These are phyloP conservation scores for Podaxis rugospora DNA, from an alignment of 768 basidiomycete species.

Conservation along the genomic window DNA sequence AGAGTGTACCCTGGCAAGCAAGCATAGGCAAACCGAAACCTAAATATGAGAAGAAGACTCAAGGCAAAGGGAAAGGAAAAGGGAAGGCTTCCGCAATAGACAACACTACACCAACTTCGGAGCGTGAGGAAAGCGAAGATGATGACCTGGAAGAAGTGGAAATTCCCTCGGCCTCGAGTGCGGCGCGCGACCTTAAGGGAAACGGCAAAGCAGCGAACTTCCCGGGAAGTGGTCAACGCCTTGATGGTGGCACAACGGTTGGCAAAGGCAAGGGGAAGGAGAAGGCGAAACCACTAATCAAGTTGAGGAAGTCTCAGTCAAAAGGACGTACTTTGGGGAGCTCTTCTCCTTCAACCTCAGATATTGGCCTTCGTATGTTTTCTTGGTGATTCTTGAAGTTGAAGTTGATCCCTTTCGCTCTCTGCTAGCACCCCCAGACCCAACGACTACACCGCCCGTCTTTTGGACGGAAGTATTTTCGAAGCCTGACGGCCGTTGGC, in stretches of 20 bases:
- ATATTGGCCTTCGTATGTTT: conserved; percentile 21
- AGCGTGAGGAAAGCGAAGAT: conserved; percentile 21
- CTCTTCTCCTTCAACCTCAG: conserved; percentile 16
- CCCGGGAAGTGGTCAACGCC: conserved; percentile 34
- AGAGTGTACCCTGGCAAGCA: conserved; percentile 89
- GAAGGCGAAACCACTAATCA: conserved; percentile 51
- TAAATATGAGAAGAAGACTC: conserved; percentile 32
- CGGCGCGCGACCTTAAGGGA: conserved; percentile 28
- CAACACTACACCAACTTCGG: conserved; percentile 7
- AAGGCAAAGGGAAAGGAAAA: conserved; percentile 29
- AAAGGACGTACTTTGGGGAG: conserved; percentile 42
- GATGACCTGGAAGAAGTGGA: conserved; percentile 28
- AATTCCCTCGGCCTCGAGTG: conserved; percentile 17
- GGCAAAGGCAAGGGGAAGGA: conserved; percentile 56
- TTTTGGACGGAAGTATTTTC: conserved; percentile 99
- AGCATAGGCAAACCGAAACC: conserved; percentile 54
- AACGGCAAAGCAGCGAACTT: conserved; percentile 26
- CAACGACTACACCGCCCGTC: conserved; percentile 68
- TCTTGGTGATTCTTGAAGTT: neutral
- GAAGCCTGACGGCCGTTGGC: conserved; percentile 85
- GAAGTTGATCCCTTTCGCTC: neutral
- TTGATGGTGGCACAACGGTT: conserved; percentile 36
- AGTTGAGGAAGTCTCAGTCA: conserved; percentile 51
- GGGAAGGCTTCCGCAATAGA: conserved; percentile 19
- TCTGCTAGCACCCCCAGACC: conserved; percentile 40